These are phyloP conservation scores for Tephrocybe sp. DNA, from an alignment of 768 basidiomycete genomes.

Conservation along the genomic window DNA sequence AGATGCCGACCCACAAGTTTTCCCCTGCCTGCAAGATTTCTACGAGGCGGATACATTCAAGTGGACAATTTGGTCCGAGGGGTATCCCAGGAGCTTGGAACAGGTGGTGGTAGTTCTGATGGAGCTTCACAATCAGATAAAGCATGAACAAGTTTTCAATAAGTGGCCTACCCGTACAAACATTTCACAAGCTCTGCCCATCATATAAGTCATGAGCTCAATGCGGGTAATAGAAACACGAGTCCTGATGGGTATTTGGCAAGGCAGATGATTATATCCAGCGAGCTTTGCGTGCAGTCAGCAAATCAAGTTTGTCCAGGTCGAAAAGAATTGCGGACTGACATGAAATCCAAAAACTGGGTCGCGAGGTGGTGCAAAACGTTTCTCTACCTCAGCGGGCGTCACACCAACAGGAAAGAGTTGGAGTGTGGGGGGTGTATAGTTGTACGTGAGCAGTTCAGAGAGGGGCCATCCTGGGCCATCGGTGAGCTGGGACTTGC, in stretches of 20 bases:
- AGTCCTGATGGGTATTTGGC: not conserved
- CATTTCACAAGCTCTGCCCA: not conserved
- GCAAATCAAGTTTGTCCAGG: not conserved
- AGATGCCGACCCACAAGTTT: slow-evolving; percentile 4
- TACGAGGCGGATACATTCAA: slow-evolving; percentile 3
- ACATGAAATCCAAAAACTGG: not conserved
- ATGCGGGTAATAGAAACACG: too few relatives aligned
- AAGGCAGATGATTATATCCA: slow-evolving; percentile 7
- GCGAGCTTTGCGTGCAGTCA: not conserved
- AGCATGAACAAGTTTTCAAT: not conserved
- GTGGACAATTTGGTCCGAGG: slow-evolving; percentile 3
- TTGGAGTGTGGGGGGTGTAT: not conserved
- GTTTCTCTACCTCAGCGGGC: not conserved
- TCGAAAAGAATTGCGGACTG: not conserved
- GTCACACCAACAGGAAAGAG: not conserved
- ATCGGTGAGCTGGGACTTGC: not conserved
- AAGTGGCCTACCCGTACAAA: not conserved
- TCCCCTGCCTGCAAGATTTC: not conserved
- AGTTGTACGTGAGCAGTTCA: not conserved
- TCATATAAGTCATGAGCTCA: not conserved
- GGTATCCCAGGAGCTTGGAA: slow-evolving; percentile 9
- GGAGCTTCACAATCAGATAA: not conserved
- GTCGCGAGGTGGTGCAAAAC: not conserved
- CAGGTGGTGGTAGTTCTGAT: slow-evolving; percentile 1
- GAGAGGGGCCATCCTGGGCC: not conserved